phyloP scores from a whole-genome alignment of 108 stramenopile genomes.

The Parietichytrium sp. region DNA sequence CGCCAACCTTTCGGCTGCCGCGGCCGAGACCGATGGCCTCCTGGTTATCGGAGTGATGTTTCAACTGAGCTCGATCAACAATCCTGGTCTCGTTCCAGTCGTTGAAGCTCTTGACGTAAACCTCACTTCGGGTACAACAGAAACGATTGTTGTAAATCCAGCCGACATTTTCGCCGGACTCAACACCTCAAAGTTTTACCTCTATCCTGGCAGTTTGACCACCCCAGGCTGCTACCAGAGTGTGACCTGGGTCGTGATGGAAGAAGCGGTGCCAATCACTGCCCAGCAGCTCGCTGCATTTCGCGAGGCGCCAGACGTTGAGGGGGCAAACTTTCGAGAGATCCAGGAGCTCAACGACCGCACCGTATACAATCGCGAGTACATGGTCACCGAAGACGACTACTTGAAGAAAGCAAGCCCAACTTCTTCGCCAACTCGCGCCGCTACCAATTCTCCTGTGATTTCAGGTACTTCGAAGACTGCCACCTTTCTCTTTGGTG shows the following conservation, averaged over 20 bases:
- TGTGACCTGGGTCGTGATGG: constrained; percentile 29
- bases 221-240: constrained; percentile 7
- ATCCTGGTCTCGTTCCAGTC: neutral
- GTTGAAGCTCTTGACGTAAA: neutral
- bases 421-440: too few relatives aligned
- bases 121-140: neutral
- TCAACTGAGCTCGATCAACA: neutral
- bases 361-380: neutral
- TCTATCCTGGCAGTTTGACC: constrained; percentile 1
- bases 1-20: neutral
- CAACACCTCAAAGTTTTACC: neutral
- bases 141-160: too few relatives aligned
- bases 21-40: neutral
- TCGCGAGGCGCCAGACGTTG: neutral
- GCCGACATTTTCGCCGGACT: neutral
- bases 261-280: neutral
- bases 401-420: too few relatives aligned
- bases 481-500: too few relatives aligned
- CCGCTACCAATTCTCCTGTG: too few relatives aligned
- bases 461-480: too few relatives aligned
- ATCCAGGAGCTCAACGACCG: neutral
- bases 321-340: constrained; percentile 23
- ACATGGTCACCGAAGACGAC: too few relatives aligned
- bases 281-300: neutral
- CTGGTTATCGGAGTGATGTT: constrained; percentile 12